A percentile compares a stretch with the other conserved stretches of the same genome.
Evolutionary conservation across 495 filamentous ascomycete genomes (phyloP).

Genomic region (Penicillium robsamsonii): DNA sequence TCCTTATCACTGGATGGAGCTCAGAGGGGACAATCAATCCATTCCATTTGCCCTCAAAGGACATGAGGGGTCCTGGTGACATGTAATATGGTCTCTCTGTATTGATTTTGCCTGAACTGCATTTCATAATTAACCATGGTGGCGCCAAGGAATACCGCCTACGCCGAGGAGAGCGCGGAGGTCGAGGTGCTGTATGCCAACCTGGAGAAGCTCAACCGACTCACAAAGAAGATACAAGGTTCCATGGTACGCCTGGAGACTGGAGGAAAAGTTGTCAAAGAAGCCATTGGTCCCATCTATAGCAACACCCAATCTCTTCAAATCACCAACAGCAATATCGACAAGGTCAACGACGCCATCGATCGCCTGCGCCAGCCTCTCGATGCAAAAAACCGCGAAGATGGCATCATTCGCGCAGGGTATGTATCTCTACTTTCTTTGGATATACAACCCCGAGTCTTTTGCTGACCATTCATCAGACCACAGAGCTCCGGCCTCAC

Average conservation of each 20-base stretch:
- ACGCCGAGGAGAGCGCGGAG: conserved; percentile 70
- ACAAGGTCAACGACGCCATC: conserved; percentile 79
- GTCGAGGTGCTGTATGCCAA: conserved; percentile 67
- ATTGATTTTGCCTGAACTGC: conserved; percentile 13
- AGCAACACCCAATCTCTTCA: conserved; percentile 90
- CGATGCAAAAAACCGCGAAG: conserved; percentile 83
- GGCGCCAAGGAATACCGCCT: conserved; percentile 50
- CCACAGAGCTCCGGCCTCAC: conserved; percentile 75
- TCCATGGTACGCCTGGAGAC: conserved; percentile 81
- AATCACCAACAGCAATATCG: conserved; percentile 81
- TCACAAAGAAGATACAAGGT: conserved; percentile 92
- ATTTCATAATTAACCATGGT: conserved; percentile 39
- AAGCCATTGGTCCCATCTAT: conserved; percentile 89
- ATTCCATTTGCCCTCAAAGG: background rate
- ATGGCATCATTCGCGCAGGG: conserved; percentile 85
- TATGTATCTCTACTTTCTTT: conserved; percentile 29
- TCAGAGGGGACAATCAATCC: conserved; percentile 11
- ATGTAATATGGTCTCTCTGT: conserved; percentile 13
- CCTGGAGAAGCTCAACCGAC: conserved; percentile 61
- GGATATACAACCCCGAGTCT: background rate
- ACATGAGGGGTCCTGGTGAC: conserved; percentile 16
- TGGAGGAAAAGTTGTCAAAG: conserved; percentile 82
- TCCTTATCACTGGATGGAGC: conserved; percentile 23
- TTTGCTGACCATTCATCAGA: conserved; percentile 38
- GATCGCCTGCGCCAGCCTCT: conserved; percentile 83